These are phyloP conservation scores for Hippophae gyantsensis DNA, from an alignment of 306 rosid genomes.

Conservation along the genomic window DNA sequence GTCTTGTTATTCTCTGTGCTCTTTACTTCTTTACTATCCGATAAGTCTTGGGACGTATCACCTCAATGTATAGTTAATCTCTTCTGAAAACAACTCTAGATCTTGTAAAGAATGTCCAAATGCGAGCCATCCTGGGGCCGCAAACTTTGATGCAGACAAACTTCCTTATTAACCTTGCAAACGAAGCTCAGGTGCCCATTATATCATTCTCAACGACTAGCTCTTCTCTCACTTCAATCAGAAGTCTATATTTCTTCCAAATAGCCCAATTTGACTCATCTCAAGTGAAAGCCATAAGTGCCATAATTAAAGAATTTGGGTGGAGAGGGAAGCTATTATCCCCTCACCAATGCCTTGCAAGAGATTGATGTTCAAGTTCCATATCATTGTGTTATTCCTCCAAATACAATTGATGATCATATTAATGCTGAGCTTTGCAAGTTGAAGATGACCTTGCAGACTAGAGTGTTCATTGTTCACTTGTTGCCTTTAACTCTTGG, in stretches of 20 bases:
- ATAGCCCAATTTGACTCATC: slow-evolving; percentile 7
- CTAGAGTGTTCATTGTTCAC: slow-evolving; percentile 28
- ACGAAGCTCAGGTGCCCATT: slow-evolving; percentile 29
- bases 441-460: slow-evolving; percentile 19
- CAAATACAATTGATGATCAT: slow-evolving; percentile 3
- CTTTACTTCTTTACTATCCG: too few relatives aligned
- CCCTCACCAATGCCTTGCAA: slow-evolving; percentile 19
- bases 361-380: slow-evolving; percentile 14
- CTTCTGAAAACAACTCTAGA: slow-evolving; percentile 23
- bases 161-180: slow-evolving; percentile 21
- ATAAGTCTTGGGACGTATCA: too few relatives aligned
- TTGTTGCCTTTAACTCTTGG: slow-evolving; percentile 8
- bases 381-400: slow-evolving; percentile 9
- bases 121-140: slow-evolving; percentile 37
- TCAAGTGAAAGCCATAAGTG: slow-evolving; percentile 22
- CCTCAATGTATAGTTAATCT: too few relatives aligned
- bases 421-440: slow-evolving; percentile 18
- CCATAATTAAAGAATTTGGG: slow-evolving; percentile 16
- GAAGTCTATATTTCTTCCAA: slow-evolving; percentile 20
- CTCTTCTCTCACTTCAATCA: slow-evolving; percentile 21
- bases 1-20: too few relatives aligned
- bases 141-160: slow-evolving; percentile 17
- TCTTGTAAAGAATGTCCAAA: slow-evolving; percentile 36
- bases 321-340: slow-evolving; percentile 22
- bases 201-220: slow-evolving; percentile 24